Conservation (phyloP, 805 yeast genomes). For the Metschnikowia peoriensis region DNA sequence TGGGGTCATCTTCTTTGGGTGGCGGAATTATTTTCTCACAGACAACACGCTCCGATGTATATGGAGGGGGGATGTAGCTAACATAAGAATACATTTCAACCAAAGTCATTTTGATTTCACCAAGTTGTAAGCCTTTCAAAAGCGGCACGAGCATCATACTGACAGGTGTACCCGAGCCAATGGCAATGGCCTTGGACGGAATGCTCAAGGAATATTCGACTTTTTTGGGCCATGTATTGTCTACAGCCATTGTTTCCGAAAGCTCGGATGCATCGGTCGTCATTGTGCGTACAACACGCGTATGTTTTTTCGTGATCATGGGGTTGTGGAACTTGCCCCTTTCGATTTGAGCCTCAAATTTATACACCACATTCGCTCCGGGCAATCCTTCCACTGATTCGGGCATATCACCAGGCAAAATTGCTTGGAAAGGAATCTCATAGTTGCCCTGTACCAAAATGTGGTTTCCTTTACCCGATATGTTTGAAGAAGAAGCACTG, state of each 20-base stretch:
- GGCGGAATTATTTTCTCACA: slow-evolving; percentile 42
- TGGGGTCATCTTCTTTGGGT: slow-evolving; percentile 43
- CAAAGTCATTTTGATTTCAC: slow-evolving; percentile 65
- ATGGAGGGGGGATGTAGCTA: slow-evolving; percentile 54
- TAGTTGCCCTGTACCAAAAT: slow-evolving; percentile 72
- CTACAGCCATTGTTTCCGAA: slow-evolving; percentile 89
- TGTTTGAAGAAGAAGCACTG: slow-evolving; percentile 25
- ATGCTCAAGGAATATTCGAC: slow-evolving; percentile 85
- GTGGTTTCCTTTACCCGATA: slow-evolving; percentile 31
- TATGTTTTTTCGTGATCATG: slow-evolving; percentile 62
- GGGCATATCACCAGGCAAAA: slow-evolving; percentile 78
- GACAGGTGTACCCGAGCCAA: slow-evolving; percentile 76
- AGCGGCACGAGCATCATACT: slow-evolving; percentile 74
- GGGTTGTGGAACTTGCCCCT: slow-evolving; percentile 73
- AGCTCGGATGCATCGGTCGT: slow-evolving; percentile 85
- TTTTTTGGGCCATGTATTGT: slow-evolving; percentile 93
- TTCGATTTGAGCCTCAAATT: slow-evolving; percentile 76
- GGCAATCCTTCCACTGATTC: slow-evolving; percentile 91
- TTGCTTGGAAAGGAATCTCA: slow-evolving; percentile 83
- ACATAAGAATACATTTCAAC: slow-evolving; percentile 66
- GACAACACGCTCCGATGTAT: slow-evolving; percentile 61
- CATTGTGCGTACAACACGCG: slow-evolving; percentile 81
- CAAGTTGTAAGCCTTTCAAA: slow-evolving; percentile 74
- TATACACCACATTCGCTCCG: slow-evolving; percentile 70
- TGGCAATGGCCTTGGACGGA: slow-evolving; percentile 85